phyloP scores from a whole-genome alignment of 495 filamentous ascomycete genomes.

The Apiosordaria backusii region DNA sequence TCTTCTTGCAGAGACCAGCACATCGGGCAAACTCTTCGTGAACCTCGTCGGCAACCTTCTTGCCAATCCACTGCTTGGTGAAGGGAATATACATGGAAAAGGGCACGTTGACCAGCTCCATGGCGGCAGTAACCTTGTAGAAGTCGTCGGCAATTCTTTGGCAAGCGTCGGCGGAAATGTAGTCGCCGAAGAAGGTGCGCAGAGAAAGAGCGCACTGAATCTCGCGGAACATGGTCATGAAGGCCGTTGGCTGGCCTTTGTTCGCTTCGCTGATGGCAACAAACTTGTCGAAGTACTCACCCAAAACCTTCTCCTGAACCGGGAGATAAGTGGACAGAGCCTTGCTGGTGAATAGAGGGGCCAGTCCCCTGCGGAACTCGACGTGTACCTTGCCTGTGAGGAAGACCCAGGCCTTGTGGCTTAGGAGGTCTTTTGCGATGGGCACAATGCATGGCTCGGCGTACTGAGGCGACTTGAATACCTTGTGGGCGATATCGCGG shows the following conservation, averaged over 20 bases:
- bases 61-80: constrained; percentile 91
- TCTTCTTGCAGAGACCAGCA: constrained; percentile 77
- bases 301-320: constrained; percentile 80
- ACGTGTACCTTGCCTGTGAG: constrained; percentile 86
- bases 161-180: constrained; percentile 75
- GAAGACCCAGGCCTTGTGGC: constrained; percentile 89
- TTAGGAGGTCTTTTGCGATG: constrained; percentile 82
- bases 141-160: constrained; percentile 93
- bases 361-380: constrained; percentile 90
- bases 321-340: constrained; percentile 82
- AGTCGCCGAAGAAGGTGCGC: constrained; percentile 89
- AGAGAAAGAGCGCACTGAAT: constrained; percentile 88
- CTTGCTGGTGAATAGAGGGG: constrained; percentile 83
- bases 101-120: constrained; percentile 91
- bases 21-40: constrained; percentile 80
- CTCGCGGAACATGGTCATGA: constrained; percentile 88
- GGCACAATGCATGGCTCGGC: constrained; percentile 94
- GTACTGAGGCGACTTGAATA: constrained; percentile 86
- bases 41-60: constrained; percentile 86
- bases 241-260: constrained; percentile 65
- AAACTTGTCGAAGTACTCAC: constrained; percentile 73
- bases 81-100: constrained; percentile 77
- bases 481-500: constrained; percentile 87
- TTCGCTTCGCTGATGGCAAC: constrained; percentile 64
- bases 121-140: constrained; percentile 84